Conservation (phyloP, 2,329 filamentous ascomycete species). For the Sphaerostilbella broomeana region DNA sequence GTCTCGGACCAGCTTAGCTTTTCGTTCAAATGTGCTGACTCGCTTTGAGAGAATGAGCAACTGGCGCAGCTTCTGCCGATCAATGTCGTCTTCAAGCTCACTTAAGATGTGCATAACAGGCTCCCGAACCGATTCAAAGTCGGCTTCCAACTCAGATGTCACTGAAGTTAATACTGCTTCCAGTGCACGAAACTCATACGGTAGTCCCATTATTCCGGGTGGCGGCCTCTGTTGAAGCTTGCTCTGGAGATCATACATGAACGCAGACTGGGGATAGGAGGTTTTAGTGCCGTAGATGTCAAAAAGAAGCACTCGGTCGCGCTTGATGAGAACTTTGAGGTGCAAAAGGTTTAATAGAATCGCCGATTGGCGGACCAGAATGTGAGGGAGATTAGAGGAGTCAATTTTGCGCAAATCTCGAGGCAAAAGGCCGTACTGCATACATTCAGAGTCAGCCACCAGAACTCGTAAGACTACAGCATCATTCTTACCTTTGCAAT, state of each 20-base stretch:
- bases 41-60: conserved; percentile 93
- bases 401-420: conserved; percentile 97
- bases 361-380: conserved; percentile 84
- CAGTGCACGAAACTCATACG: conserved; percentile 93
- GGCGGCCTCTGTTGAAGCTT: conserved; percentile 72
- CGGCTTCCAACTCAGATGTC: conserved; percentile 82
- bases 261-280: conserved; percentile 90
- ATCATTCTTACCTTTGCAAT: conserved; percentile 71
- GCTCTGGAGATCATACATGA: conserved; percentile 95
- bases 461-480: not conserved
- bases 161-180: conserved; percentile 94
- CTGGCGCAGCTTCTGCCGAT: conserved; percentile 84
- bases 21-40: conserved; percentile 94
- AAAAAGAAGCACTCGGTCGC: conserved; percentile 89
- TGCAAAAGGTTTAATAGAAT: conserved; percentile 97
- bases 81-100: conserved; percentile 93
- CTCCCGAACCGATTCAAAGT: conserved; percentile 89
- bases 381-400: conserved; percentile 89
- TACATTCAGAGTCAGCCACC: conserved; percentile 10
- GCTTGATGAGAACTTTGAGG: conserved; percentile 89
- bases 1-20: conserved; percentile 86
- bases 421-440: conserved; percentile 80
- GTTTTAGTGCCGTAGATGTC: conserved; percentile 93
- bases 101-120: conserved; percentile 83
- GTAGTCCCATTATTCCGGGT: conserved; percentile 57